Evolutionary conservation across 129 eudicot species (phyloP).

Genomic region (Ambrosia trifida): DNA sequence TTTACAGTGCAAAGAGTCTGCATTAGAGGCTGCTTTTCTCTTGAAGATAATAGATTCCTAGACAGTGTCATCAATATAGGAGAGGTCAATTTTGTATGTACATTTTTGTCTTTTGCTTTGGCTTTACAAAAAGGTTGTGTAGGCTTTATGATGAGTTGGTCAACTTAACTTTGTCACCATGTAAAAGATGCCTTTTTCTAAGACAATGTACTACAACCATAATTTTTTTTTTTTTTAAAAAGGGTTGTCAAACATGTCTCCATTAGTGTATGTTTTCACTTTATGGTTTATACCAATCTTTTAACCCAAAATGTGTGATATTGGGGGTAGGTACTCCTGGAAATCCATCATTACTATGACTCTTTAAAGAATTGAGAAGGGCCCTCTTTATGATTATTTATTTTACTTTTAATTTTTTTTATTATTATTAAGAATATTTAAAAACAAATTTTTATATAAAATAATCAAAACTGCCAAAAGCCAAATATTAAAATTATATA

Average conservation of each 20-base stretch:
- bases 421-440: not conserved
- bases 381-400: not conserved
- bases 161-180: slow-evolving; percentile 34
- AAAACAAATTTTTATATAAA: not conserved
- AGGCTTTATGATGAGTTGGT: slow-evolving; percentile 35
- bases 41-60: slow-evolving; percentile 65
- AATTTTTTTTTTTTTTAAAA: no score
- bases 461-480: not conserved
- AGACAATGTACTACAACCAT: slow-evolving; percentile 19
- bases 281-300: slow-evolving; percentile 22
- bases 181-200: slow-evolving; percentile 30
- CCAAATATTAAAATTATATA: not conserved
- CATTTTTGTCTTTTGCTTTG: slow-evolving; percentile 14
- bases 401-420: not conserved
- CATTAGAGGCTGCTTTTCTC: slow-evolving; percentile 84
- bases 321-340: slow-evolving; percentile 16
- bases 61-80: not conserved
- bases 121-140: slow-evolving; percentile 13
- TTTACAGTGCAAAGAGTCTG: slow-evolving; percentile 79
- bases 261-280: slow-evolving; percentile 21
- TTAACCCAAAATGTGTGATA: slow-evolving; percentile 20
- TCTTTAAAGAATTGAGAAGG: slow-evolving; percentile 24
- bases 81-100: not conserved
- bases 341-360: slow-evolving; percentile 26
- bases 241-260: slow-evolving; percentile 14